These are phyloP conservation scores for Byssoonygena ceratinophila DNA, from an alignment of 2,329 filamentous ascomycete species.

Conservation along the genomic window DNA sequence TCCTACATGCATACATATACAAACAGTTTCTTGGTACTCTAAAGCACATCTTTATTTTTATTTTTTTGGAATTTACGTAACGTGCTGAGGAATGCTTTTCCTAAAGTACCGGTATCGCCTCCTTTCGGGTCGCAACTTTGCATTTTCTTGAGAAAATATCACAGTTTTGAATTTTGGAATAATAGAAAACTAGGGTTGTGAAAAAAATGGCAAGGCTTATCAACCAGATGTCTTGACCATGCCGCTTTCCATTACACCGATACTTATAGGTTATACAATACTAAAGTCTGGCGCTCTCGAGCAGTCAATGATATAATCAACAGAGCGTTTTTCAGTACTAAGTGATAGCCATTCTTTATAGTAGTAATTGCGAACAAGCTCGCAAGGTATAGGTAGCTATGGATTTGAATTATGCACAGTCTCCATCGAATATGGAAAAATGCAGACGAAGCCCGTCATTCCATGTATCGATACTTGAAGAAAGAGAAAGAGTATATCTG, in stretches of 20 bases:
- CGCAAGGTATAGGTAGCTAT: no score
- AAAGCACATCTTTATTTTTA: no score
- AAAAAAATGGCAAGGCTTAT: no score
- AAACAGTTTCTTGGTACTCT: no score
- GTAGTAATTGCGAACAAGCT: no score
- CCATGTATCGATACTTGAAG: background rate
- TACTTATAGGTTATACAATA: no score
- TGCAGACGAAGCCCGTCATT: background rate
- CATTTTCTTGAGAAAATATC: background rate
- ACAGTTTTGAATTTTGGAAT: background rate
- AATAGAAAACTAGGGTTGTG: background rate
- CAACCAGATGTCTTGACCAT: no score
- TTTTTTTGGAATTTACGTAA: background rate
- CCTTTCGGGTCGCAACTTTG: background rate
- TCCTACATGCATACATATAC: background rate
- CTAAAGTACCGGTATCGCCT: background rate
- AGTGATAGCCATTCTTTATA: no score
- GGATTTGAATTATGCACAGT: background rate
- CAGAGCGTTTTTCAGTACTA: no score
- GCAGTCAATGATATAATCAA: background rate
- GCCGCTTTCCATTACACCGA: no score
- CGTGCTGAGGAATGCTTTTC: background rate
- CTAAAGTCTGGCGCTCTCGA: background rate
- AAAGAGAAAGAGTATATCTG: no score
- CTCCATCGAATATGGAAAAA: background rate